Conservation (phyloP, 768 basidiomycete species). For the Leucosporidium scottii region DNA sequence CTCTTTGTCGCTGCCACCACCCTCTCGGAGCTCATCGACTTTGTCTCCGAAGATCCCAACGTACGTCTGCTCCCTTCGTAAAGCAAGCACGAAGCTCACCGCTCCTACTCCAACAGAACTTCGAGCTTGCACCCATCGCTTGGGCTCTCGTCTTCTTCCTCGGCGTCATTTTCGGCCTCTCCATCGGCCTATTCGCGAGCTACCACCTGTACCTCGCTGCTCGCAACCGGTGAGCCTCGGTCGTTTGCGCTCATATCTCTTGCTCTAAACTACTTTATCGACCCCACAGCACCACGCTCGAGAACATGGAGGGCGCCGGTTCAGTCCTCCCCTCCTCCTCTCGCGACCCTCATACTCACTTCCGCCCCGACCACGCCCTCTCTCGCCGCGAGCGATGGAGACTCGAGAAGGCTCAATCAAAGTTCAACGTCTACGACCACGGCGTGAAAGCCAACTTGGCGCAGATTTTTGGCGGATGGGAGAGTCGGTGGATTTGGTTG, state of each 20-base stretch:
- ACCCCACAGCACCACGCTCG: constrained; percentile 8
- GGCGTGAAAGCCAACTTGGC: constrained; percentile 16
- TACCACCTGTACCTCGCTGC: constrained; percentile 27
- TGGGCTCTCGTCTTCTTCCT: constrained; percentile 23
- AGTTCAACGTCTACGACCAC: constrained; percentile 23
- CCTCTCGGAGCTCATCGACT: constrained; percentile 17
- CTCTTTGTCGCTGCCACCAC: neutral
- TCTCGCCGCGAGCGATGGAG: constrained; percentile 20
- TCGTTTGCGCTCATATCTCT: neutral
- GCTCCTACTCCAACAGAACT: constrained; percentile 5
- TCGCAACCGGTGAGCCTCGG: constrained; percentile 4
- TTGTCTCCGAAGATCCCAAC: constrained; percentile 4
- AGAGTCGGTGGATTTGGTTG: constrained; percentile 17
- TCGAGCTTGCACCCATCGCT: constrained; percentile 24
- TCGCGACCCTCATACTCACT: neutral
- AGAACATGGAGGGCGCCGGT: neutral
- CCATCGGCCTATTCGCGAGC: constrained; percentile 13
- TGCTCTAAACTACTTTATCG: no score
- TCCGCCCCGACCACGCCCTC: neutral
- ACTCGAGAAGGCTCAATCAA: constrained; percentile 11
- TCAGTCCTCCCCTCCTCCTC: neutral
- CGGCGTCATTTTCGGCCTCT: constrained; percentile 17
- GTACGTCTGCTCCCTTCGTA: neutral
- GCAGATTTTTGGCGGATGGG: constrained; percentile 13
- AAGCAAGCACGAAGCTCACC: no score